These are phyloP conservation scores for Pseudozyma hubeiensis DNA, from an alignment of 1,284 basidiomycete species.

Conservation along the genomic window DNA sequence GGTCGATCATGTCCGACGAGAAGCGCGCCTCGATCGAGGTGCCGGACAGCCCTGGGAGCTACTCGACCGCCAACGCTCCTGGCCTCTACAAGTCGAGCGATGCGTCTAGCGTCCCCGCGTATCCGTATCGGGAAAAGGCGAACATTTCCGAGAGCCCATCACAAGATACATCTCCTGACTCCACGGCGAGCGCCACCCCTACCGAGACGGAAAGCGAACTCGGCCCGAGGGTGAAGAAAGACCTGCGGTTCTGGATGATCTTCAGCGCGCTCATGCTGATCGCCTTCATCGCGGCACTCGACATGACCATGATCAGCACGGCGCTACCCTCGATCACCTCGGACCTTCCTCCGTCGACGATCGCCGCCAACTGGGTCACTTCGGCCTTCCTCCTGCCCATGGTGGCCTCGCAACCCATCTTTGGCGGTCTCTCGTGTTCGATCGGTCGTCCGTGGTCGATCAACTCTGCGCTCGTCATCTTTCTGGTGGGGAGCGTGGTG, in stretches of 20 bases:
- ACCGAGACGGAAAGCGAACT: background rate
- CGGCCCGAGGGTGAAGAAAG: constrained; percentile 20
- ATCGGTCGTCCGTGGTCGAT: constrained; percentile 40
- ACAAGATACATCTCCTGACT: background rate
- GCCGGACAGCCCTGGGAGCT: constrained; percentile 1
- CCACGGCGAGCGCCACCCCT: background rate
- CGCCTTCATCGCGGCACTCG: constrained; percentile 27
- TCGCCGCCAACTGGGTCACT: constrained; percentile 52
- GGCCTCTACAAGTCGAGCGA: background rate
- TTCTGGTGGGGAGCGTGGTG: constrained; percentile 41
- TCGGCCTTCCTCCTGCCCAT: constrained; percentile 49
- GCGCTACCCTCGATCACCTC: constrained; percentile 44
- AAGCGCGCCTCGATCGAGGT: constrained; percentile 6
- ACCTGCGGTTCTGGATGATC: constrained; percentile 27
- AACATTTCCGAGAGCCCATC: background rate
- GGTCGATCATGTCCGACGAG: background rate
- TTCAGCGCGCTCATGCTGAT: constrained; percentile 21
- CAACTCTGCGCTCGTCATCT: constrained; percentile 40
- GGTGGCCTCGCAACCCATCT: constrained; percentile 47
- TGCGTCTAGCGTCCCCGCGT: background rate
- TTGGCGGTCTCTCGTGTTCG: constrained; percentile 48
- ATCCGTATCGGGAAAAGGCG: background rate
- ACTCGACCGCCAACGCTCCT: background rate
- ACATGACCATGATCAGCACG: constrained; percentile 57
- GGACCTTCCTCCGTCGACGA: constrained; percentile 24